A percentile compares a stretch with the other conserved stretches of the same genome.
Evolutionary conservation across 2,329 filamentous ascomycete species (phyloP).

Genomic region (Exophiala bonariae): DNA sequence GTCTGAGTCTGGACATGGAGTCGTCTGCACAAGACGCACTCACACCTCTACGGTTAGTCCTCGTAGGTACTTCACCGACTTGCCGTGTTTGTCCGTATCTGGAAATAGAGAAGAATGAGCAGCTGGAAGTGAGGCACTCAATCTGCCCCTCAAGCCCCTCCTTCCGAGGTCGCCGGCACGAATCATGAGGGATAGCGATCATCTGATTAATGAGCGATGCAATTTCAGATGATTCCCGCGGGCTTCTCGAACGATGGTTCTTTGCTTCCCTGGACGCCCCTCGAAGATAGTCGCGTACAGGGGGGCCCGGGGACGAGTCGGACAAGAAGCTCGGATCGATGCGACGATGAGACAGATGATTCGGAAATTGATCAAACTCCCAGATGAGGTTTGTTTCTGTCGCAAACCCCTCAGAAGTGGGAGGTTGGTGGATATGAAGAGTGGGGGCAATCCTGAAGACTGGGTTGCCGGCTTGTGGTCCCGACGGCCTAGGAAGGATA

Average conservation of each 20-base stretch:
- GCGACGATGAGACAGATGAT: slow-evolving; percentile 2
- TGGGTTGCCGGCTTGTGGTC: slow-evolving; percentile 21
- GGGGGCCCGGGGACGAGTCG: slow-evolving; percentile 1
- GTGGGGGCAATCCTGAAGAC: slow-evolving; percentile 11
- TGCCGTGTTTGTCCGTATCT: no score
- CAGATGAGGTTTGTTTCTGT: slow-evolving; percentile 10
- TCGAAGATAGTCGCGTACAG: no score
- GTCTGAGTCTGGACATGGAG: no score
- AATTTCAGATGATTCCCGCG: slow-evolving; percentile 7
- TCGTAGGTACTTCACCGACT: no score
- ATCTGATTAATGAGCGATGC: slow-evolving; percentile 9
- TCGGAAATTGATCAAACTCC: slow-evolving; percentile 21
- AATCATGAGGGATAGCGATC: slow-evolving; percentile 2
- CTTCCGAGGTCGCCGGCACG: neutral
- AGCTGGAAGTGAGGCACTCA: no score
- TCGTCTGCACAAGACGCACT: no score
- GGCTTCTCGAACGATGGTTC: slow-evolving; percentile 16
- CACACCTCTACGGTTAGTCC: no score
- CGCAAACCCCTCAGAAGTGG: slow-evolving; percentile 11
- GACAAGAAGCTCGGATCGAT: slow-evolving; percentile 3
- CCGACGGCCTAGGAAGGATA: slow-evolving; percentile 17
- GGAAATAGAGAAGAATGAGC: no score
- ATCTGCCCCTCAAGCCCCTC: slow-evolving; percentile 5
- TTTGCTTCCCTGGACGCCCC: neutral
- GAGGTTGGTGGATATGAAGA: slow-evolving; percentile 2